A percentile compares a stretch with the other conserved stretches of the same genome.
phyloP scores from a whole-genome alignment of 2,329 filamentous ascomycete genomes.

The Colletotrichum liaoningense region DNA sequence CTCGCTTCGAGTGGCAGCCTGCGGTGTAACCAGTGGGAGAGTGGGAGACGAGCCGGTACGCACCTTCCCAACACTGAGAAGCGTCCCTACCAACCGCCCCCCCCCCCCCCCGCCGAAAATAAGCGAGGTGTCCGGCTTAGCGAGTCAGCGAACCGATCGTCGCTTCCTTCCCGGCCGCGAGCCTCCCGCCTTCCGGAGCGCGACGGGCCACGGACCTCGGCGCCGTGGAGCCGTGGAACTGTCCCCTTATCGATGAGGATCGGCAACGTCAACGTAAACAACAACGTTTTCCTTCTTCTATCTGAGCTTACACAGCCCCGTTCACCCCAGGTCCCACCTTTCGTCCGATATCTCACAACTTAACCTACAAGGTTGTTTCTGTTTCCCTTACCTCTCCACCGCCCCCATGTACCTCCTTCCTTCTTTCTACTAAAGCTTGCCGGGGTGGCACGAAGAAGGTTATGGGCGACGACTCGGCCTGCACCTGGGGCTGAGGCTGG shows the following conservation, averaged over 20 bases:
- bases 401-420: neutral
- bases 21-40: conserved; percentile 1
- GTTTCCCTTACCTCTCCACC: neutral
- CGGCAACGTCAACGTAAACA: neutral
- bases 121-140: conserved; percentile 1
- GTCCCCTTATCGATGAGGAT: neutral
- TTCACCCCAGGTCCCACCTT: neutral
- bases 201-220: neutral
- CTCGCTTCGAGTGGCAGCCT: neutral
- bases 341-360: neutral
- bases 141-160: neutral
- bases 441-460: neutral
- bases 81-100: no score
- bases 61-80: neutral
- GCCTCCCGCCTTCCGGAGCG: neutral
- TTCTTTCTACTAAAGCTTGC: neutral
- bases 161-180: neutral
- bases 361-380: neutral
- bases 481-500: neutral
- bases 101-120: neutral
- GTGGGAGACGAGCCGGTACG: conserved; percentile 1
- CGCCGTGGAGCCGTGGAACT: neutral
- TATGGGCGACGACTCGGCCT: neutral
- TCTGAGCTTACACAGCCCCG: neutral
- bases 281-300: neutral